phyloP scores from a whole-genome alignment of 805 yeast species.

The Ogataea wickerhamii region DNA sequence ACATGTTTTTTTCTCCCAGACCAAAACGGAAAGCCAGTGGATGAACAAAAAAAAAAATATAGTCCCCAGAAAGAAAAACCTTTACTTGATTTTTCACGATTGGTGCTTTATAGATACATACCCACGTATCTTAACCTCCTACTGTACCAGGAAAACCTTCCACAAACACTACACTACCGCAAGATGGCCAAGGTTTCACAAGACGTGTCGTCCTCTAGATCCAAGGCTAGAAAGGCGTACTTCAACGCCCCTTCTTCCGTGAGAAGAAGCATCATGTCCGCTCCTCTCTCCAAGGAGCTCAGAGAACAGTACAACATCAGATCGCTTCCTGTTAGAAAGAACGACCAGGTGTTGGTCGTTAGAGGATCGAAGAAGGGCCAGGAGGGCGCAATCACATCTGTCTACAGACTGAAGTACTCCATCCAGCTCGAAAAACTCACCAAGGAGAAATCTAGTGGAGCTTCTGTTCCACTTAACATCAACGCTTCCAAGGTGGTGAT shows the following conservation, averaged over 20 bases:
- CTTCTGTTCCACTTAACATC: slow-evolving; percentile 93
- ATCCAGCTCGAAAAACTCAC: slow-evolving; percentile 96
- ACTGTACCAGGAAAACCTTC: too few species aligned
- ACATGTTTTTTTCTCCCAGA: slow-evolving; percentile 7
- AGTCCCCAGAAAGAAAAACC: too few species aligned
- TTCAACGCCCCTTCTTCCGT: slow-evolving; percentile 95
- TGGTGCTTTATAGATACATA: too few species aligned
- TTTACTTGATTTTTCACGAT: too few species aligned
- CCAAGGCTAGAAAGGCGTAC: slow-evolving; percentile 99
- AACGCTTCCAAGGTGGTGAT: slow-evolving; percentile 99
- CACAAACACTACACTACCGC: too few species aligned
- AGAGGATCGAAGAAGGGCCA: slow-evolving; percentile 99
- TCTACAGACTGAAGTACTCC: slow-evolving; percentile 97
- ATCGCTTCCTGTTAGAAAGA: slow-evolving; percentile 96
- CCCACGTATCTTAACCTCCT: too few species aligned
- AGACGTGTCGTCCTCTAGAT: slow-evolving; percentile 99
- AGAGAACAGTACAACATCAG: slow-evolving; percentile 95
- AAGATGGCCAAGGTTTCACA: slow-evolving; percentile 36
- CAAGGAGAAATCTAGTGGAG: slow-evolving; percentile 98
- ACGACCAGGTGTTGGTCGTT: slow-evolving; percentile 91
- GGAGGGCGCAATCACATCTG: slow-evolving; percentile 96
- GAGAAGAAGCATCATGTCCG: slow-evolving; percentile 93
- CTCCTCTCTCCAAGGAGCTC: slow-evolving; percentile 98
- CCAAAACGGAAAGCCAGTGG: too few species aligned
- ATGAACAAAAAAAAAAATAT: too few species aligned